phyloP scores from a whole-genome alignment of 176 grass and related monocot genomes.

The Oryza meyeriana region DNA sequence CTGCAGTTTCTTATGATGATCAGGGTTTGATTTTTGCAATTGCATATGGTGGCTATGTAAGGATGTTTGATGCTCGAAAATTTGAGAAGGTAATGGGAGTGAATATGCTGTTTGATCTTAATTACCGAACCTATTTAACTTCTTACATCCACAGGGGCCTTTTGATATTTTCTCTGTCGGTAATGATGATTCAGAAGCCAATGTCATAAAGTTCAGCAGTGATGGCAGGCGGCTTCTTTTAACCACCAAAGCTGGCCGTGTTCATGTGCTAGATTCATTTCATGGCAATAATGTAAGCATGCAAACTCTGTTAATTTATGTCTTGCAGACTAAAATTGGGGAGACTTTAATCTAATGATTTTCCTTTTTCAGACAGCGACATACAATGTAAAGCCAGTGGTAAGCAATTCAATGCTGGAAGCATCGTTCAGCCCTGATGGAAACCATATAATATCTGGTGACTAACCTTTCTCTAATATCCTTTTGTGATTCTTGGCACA shows the following conservation, averaged over 20 bases:
- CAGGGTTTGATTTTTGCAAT: slow-evolving; percentile 91
- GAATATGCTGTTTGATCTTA: neutral
- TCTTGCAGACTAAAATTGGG: neutral
- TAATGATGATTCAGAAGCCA: slow-evolving; percentile 69
- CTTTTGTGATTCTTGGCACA: neutral
- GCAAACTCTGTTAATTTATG: slow-evolving; percentile 3
- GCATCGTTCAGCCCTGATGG: slow-evolving; percentile 98
- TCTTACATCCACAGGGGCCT: slow-evolving; percentile 56
- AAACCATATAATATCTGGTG: slow-evolving; percentile 88
- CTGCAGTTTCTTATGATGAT: slow-evolving; percentile 94
- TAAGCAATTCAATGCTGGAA: slow-evolving; percentile 70
- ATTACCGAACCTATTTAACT: slow-evolving; percentile 15
- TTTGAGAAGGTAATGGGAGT: slow-evolving; percentile 75
- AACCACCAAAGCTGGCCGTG: slow-evolving; percentile 76
- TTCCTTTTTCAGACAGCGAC: slow-evolving; percentile 52
- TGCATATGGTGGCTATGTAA: slow-evolving; percentile 65
- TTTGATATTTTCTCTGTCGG: slow-evolving; percentile 78
- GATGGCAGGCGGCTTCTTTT: slow-evolving; percentile 83
- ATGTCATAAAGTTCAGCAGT: slow-evolving; percentile 92
- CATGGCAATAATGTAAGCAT: slow-evolving; percentile 68
- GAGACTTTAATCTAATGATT: neutral
- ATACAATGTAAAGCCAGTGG: slow-evolving; percentile 82
- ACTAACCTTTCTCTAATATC: neutral
- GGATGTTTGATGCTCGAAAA: slow-evolving; percentile 86
- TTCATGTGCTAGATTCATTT: slow-evolving; percentile 97